Evolutionary conservation across 371 early-diverging fungal species (phyloP), one percentile per base, ranked within the genome.

Genomic region (Coemansia sp.): DNA sequence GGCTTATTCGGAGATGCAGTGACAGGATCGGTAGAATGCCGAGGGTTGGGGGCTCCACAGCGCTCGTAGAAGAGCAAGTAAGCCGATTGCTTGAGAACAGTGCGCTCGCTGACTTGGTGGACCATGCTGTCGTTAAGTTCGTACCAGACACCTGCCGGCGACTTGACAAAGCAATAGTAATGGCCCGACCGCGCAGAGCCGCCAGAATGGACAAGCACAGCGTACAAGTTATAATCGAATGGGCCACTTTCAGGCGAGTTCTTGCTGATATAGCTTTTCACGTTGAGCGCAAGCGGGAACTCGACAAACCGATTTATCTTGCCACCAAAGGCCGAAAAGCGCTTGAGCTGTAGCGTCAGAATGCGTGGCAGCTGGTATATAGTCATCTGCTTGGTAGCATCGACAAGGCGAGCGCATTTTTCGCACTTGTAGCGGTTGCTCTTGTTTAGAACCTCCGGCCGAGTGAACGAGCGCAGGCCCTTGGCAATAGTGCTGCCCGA

Each of bases 61-160:
- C 79, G 82, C 50, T 81, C 81, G 70, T 95, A 95, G 66, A 95
- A 93, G 8, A 95, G 81, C 81, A 95, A 84, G 63, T 95, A 95
- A 0, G 93, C 94, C n/a, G 83, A 78, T 69, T 91, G 87, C 0
- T 59, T 65, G 14, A 93, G 71, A 0, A 92, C 94, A 8, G 87
- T 85, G 22, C 82, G 77, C 11, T 85, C 61, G 54, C 88, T 82
- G 37, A 88, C 91, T 59, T 68, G 70, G 58, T 81, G 80, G 66
- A 92, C 92, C 48, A 67, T 69, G 39, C 85, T 84, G 77, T 95
- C 95, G 77, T 95, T 88, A 88, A 92, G 90, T 21, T 80, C 74
- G 63, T 89, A 89, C 92, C 92, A 92, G 13, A 83, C 69, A 6
- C 90, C 92, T 53, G 86, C 82, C 0, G 92, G 81, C 5, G 83